Evolutionary conservation across 257 asterid genomes (phyloP).

Genomic region (Scutellaria minor): DNA sequence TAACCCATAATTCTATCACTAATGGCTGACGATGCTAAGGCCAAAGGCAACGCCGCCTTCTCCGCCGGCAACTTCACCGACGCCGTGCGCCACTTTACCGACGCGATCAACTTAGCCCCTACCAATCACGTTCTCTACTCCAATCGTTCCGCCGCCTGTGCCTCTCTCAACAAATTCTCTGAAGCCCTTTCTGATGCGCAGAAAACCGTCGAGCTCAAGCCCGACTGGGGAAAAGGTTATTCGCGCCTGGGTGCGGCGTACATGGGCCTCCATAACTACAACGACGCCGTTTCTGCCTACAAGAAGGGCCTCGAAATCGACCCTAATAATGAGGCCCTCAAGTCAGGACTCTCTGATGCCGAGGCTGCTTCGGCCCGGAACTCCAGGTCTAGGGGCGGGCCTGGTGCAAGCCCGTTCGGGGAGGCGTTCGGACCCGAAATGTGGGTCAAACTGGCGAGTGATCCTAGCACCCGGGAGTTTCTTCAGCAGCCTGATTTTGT

Average conservation of each 20-base stretch:
- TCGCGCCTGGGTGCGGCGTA: constrained; percentile 95
- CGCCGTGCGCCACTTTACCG: constrained; percentile 75
- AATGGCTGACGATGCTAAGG: constrained; percentile 95
- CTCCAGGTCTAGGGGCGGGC: constrained; percentile 38
- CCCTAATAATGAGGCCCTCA: constrained; percentile 78
- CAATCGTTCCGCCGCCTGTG: constrained; percentile 91
- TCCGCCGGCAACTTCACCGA: constrained; percentile 70
- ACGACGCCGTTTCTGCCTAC: constrained; percentile 73
- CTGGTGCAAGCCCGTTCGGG: constrained; percentile 66
- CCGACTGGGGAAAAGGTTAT: constrained; percentile 86
- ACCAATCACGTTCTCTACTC: constrained; percentile 87
- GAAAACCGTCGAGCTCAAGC: constrained; percentile 84
- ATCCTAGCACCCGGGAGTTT: constrained; percentile 62
- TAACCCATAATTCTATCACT: not conserved
- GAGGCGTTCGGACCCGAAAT: constrained; percentile 92
- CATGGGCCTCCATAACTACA: constrained; percentile 59
- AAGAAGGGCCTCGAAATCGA: constrained; percentile 78
- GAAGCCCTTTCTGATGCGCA: constrained; percentile 86
- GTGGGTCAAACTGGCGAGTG: constrained; percentile 83
- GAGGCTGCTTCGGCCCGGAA: constrained; percentile 57
- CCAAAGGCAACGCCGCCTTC: constrained; percentile 92
- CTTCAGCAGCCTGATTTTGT: constrained; percentile 85
- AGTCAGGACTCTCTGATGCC: constrained; percentile 83
- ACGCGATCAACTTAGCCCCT: constrained; percentile 69
- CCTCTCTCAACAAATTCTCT: constrained; percentile 64